These are phyloP conservation scores for Hypericum perforatum DNA, from an alignment of 345 rosid species.

Conservation along the genomic window DNA sequence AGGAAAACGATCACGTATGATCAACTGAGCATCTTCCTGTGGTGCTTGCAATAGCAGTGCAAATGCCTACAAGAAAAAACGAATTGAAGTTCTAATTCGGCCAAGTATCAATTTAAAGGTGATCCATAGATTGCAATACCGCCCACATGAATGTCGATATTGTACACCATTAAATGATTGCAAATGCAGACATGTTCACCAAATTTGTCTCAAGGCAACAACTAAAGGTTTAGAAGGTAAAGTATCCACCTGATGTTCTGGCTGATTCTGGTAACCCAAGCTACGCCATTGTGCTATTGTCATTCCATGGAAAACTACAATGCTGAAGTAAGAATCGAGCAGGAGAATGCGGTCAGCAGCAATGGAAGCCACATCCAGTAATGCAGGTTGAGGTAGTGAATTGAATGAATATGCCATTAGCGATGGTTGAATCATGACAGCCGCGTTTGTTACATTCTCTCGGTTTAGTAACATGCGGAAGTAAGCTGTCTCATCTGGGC, in stretches of 20 bases:
- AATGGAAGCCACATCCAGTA: slow-evolving; percentile 95
- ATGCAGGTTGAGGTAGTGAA: slow-evolving; percentile 75
- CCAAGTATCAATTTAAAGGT: not conserved
- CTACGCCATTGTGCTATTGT: slow-evolving; percentile 98
- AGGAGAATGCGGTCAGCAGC: slow-evolving; percentile 81
- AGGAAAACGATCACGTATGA: slow-evolving; percentile 82
- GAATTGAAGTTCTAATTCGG: no score
- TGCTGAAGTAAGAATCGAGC: slow-evolving; percentile 84
- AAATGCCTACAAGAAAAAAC: slow-evolving; percentile 52
- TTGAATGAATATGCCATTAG: slow-evolving; percentile 70
- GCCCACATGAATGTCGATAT: no score
- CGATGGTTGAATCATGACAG: slow-evolving; percentile 99
- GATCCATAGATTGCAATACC: not conserved
- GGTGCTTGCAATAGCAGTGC: slow-evolving; percentile 84
- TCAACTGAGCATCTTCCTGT: slow-evolving; percentile 58
- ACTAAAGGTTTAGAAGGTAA: not conserved
- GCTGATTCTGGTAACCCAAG: slow-evolving; percentile 92
- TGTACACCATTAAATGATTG: no score
- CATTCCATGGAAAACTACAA: slow-evolving; percentile 98
- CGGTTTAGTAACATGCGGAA: slow-evolving; percentile 88
- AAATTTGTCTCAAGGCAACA: not conserved
- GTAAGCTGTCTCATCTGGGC: slow-evolving; percentile 98
- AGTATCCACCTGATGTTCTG: slow-evolving; percentile 66
- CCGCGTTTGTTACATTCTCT: slow-evolving; percentile 86
- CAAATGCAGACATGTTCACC: not conserved